phyloP scores from a whole-genome alignment of 2,329 filamentous ascomycete genomes.

The Lachnellula hyalina region DNA sequence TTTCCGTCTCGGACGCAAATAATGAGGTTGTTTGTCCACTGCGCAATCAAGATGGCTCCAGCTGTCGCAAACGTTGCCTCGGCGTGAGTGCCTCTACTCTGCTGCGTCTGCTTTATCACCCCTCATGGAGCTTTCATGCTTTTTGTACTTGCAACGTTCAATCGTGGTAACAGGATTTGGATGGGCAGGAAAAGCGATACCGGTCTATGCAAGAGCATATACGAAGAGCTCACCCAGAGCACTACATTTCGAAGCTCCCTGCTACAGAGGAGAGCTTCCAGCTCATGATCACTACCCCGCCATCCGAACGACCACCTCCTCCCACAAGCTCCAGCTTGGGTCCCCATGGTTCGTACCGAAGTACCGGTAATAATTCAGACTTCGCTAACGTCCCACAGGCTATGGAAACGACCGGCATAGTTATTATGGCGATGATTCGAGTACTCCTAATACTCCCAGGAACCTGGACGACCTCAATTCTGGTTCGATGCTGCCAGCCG shows the following conservation, averaged over 20 bases:
- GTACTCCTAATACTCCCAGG: constrained; percentile 63
- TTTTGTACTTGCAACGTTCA: constrained; percentile 25
- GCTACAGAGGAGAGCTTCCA: constrained; percentile 97
- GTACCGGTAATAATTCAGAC: constrained; percentile 5
- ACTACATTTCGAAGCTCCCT: constrained; percentile 96
- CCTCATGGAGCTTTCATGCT: constrained; percentile 24
- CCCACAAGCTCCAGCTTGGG: constrained; percentile 25
- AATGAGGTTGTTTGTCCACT: constrained; percentile 97
- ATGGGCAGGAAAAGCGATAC: constrained; percentile 78
- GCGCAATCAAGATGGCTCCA: constrained; percentile 91
- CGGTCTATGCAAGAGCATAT: constrained; percentile 99
- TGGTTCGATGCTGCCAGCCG: constrained; percentile 58
- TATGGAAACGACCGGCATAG: constrained; percentile 59
- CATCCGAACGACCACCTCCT: constrained; percentile 40
- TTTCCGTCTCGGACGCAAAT: constrained; percentile 85
- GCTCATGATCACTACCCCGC: constrained; percentile 90
- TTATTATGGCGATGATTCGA: constrained; percentile 62
- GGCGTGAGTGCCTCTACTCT: constrained; percentile 67
- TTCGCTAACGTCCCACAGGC: constrained; percentile 33
- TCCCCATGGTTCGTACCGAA: constrained; percentile 24
- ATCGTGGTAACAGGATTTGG: constrained; percentile 30
- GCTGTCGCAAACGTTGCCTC: constrained; percentile 94
- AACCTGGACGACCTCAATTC: constrained; percentile 61
- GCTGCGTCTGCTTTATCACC: constrained; percentile 24
- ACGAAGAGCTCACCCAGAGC: constrained; percentile 89